phyloP scores from a whole-genome alignment of 108 stramenopile genomes.

The Aurantiochytrium sp. region DNA sequence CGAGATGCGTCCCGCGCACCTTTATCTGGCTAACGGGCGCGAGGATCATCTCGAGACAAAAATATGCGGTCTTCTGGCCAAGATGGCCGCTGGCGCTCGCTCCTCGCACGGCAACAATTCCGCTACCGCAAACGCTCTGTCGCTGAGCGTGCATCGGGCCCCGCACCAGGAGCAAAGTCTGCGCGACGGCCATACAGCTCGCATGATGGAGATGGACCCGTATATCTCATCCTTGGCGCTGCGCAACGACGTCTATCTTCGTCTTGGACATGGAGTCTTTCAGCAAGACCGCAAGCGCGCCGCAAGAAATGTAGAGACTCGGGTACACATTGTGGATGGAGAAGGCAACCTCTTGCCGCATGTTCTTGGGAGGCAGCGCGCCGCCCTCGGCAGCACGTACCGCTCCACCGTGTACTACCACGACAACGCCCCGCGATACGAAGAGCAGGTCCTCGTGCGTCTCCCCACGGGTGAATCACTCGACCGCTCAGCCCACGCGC shows the following conservation, averaged over 20 bases:
- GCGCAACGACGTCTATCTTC: background rate
- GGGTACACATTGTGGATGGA: background rate
- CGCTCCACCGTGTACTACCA: constrained; percentile 15
- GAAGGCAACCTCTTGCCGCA: background rate
- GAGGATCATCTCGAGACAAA: background rate
- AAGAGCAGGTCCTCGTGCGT: background rate
- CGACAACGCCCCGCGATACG: background rate
- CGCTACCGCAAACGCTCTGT: background rate
- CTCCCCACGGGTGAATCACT: background rate
- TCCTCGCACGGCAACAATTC: no score
- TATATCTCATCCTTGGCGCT: background rate
- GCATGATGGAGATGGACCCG: background rate
- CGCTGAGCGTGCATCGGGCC: background rate
- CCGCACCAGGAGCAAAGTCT: background rate
- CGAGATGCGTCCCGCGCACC: background rate
- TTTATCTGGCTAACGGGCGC: background rate
- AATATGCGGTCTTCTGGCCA: background rate
- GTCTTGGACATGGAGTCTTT: background rate
- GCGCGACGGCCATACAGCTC: background rate
- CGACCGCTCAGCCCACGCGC: no score
- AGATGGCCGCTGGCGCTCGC: no score
- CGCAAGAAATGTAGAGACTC: background rate
- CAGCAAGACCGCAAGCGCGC: background rate
- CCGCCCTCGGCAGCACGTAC: background rate
- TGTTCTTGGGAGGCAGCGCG: background rate